Evolutionary conservation across 2,329 filamentous ascomycete species (phyloP).

Genomic region (Fusarium albosuccineum): DNA sequence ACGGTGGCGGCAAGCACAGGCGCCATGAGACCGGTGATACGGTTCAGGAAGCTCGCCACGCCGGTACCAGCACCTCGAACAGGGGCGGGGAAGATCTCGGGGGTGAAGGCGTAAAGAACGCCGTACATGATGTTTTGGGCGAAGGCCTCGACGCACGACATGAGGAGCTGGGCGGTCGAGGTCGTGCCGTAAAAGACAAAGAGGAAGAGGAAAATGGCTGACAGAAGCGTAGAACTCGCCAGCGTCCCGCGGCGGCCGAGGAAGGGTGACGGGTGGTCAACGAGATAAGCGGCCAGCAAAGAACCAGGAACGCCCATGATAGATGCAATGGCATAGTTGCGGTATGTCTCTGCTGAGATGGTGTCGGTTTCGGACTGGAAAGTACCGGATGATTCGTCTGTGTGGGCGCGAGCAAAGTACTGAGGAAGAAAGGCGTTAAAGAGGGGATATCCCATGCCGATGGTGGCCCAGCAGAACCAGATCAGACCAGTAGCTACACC

Average conservation of each 20-base stretch:
- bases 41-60: constrained; percentile 78
- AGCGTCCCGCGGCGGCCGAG: constrained; percentile 80
- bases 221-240: constrained; percentile 74
- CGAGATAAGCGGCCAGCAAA: constrained; percentile 79
- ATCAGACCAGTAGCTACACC: constrained; percentile 67
- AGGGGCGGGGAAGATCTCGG: constrained; percentile 81
- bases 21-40: constrained; percentile 75
- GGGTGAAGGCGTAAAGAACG: constrained; percentile 81
- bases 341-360: constrained; percentile 71
- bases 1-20: constrained; percentile 75
- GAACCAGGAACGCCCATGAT: constrained; percentile 82
- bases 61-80: constrained; percentile 79
- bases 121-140: constrained; percentile 84
- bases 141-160: constrained; percentile 77
- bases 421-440: constrained; percentile 94
- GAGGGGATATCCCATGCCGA: constrained; percentile 88
- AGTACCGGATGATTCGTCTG: constrained; percentile 46
- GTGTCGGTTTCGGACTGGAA: constrained; percentile 50
- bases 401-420: constrained; percentile 75
- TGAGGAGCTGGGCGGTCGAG: constrained; percentile 70
- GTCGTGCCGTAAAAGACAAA: constrained; percentile 72
- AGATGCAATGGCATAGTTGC: constrained; percentile 86
- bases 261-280: constrained; percentile 72
- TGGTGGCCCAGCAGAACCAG: constrained; percentile 85
- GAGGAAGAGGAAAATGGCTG: constrained; percentile 76